These are phyloP conservation scores for Phytophthora capsici DNA, from an alignment of 352 stramenopile genomes.

Conservation along the genomic window DNA sequence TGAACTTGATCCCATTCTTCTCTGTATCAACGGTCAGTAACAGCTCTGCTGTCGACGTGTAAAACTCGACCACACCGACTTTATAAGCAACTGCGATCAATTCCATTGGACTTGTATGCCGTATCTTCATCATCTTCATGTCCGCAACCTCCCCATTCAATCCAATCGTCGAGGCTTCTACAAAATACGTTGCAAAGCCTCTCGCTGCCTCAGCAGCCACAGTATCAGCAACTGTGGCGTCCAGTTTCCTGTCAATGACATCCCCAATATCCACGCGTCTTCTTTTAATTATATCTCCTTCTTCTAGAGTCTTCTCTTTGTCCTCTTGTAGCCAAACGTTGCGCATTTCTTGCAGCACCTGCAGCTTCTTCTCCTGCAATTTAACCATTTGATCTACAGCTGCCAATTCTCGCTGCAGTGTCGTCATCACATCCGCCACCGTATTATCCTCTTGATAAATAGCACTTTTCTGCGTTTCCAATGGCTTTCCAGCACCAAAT, in stretches of 20 bases:
- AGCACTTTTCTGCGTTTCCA: neutral
- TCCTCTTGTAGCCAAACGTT: conserved; percentile 18
- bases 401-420: conserved; percentile 39
- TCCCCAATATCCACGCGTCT: conserved; percentile 6
- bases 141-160: conserved; percentile 31
- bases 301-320: conserved; percentile 3
- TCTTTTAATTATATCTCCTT: conserved; percentile 1
- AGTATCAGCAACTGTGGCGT: conserved; percentile 12
- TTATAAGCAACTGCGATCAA: conserved; percentile 44
- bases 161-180: conserved; percentile 31
- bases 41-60: conserved; percentile 28
- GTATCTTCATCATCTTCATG: conserved; percentile 55
- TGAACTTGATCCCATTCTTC: conserved; percentile 6
- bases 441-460: neutral
- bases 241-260: conserved; percentile 29
- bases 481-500: neutral
- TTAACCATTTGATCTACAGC: conserved; percentile 49
- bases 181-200: conserved; percentile 54
- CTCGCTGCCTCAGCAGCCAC: neutral
- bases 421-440: conserved; percentile 2
- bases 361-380: conserved; percentile 51
- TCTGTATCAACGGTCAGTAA: conserved; percentile 27
- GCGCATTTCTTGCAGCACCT: conserved; percentile 40
- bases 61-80: conserved; percentile 41
- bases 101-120: conserved; percentile 26